Conservation (phyloP, 2,329 filamentous ascomycete genomes). For the Emericellopsis cladophorae region DNA sequence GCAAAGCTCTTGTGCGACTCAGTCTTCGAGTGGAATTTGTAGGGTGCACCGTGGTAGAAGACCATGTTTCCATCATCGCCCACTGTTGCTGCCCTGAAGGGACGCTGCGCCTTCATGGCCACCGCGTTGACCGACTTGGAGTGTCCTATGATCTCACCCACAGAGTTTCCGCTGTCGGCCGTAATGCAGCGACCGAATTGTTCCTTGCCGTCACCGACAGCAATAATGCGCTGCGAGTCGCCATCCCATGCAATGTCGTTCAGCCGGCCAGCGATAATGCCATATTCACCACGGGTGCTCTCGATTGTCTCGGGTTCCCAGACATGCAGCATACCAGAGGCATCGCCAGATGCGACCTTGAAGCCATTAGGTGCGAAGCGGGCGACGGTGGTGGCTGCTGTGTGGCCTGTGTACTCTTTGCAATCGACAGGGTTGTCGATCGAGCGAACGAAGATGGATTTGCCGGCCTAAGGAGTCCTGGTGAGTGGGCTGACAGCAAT, state of each 20-base stretch:
- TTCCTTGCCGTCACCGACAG: conserved; percentile 89
- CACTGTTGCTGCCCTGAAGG: conserved; percentile 82
- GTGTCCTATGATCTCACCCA: conserved; percentile 89
- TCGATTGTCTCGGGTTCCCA: conserved; percentile 84
- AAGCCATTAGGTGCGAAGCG: conserved; percentile 90
- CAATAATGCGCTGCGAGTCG: conserved; percentile 91
- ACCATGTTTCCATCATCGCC: conserved; percentile 83
- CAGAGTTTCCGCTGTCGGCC: conserved; percentile 88
- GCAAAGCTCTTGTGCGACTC: conserved; percentile 80
- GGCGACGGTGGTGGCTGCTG: conserved; percentile 76
- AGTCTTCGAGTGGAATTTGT: conserved; percentile 86
- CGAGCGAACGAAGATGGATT: conserved; percentile 90
- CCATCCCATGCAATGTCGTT: conserved; percentile 97
- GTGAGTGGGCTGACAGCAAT: neutral
- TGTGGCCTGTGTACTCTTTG: conserved; percentile 90
- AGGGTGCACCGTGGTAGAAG: conserved; percentile 88
- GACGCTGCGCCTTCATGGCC: conserved; percentile 76
- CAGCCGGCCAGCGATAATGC: conserved; percentile 86
- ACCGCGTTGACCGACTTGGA: conserved; percentile 85
- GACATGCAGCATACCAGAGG: conserved; percentile 70
- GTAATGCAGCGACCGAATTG: conserved; percentile 90
- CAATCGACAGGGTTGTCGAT: conserved; percentile 79
- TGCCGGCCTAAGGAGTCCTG: conserved; percentile 55
- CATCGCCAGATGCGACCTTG: conserved; percentile 88
- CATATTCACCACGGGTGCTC: conserved; percentile 85